Evolutionary conservation across 805 yeast genomes (phyloP).

Genomic region (Tetrapisispora taiwanensis): DNA sequence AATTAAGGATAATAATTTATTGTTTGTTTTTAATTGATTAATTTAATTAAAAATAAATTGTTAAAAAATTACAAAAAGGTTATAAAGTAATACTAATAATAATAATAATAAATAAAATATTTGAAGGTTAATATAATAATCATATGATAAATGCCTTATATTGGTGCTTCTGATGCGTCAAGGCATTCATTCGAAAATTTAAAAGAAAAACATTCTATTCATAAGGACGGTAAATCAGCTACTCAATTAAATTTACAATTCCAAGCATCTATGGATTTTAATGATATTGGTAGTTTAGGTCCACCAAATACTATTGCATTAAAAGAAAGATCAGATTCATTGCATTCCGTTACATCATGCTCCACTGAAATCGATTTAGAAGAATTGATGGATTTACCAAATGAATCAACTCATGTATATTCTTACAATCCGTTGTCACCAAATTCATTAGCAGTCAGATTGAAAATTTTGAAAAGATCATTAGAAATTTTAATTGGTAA

Average conservation of each 20-base stretch:
- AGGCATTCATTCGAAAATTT: slow-evolving; percentile 17
- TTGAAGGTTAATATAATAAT: neutral
- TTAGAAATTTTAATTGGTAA: slow-evolving; percentile 61
- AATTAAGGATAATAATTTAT: too few relatives aligned
- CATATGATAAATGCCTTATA: slow-evolving; percentile 21
- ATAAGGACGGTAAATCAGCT: neutral
- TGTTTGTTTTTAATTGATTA: too few relatives aligned
- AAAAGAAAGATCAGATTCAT: slow-evolving; percentile 3
- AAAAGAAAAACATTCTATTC: slow-evolving; percentile 23
- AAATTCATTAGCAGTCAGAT: slow-evolving; percentile 63
- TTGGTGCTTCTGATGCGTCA: slow-evolving; percentile 24
- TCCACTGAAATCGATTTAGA: slow-evolving; percentile 23
- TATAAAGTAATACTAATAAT: too few relatives aligned
- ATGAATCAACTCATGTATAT: slow-evolving; percentile 74
- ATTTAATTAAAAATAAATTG: too few relatives aligned
- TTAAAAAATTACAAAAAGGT: too few relatives aligned
- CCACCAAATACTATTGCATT: neutral
- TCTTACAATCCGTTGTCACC: slow-evolving; percentile 79
- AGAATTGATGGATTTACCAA: slow-evolving; percentile 55
- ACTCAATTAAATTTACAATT: neutral
- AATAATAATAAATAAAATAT: neutral
- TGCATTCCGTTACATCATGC: slow-evolving; percentile 9
- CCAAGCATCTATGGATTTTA: neutral
- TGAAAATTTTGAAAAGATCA: slow-evolving; percentile 66
- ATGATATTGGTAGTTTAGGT: neutral